Base-by-base conservation (phyloP, 768 basidiomycete species). In the Mycena sanguinolenta region DNA sequence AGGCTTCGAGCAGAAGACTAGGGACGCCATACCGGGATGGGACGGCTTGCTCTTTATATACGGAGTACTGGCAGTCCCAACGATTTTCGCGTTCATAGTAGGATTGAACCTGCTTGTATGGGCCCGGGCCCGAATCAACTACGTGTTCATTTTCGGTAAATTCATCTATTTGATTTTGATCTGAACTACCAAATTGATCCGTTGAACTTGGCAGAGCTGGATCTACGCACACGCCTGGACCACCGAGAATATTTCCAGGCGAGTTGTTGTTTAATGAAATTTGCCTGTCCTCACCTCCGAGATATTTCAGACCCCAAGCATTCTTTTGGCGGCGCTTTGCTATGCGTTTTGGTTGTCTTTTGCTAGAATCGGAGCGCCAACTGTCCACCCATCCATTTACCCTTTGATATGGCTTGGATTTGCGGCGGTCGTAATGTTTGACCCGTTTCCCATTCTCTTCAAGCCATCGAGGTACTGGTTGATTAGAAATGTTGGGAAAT, bases 261-360 rank as follows among this genome's bases (percentile, higher is more conserved):
- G 71, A 23, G 79, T 65, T 9, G 58, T 21, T n/a, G 50, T 25
- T 83, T 42, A 7, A 52, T 21, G 30, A 42, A 50, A 8, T 53
- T 14, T 2, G 21, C 14, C 16, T 5, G 13, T 25, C 32, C 21
- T 28, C 4, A 65, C n/a, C 8, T 0, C 36, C 23, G 27, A 17
- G 4, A 44, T 2, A 42, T 30, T n/a, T 4, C 67, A 96, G 94
- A 87, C 94, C 17, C 96, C 97, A 0, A 85, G 91, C n/a, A 83
- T 95, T 61, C 80, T 97, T 19, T 85, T 96, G 32, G 84, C 89
- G n/a, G 85, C 90, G 0, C 86, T 98, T 9, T 90, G 87, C 60
- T 93, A 92, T 69, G 90, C 92, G 44, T 96, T 96, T 78, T 96
- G 91, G 90, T 83, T 98, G 58, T 94, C 96, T 0, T 94, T 97